Conservation (phyloP, 176 grass and related monocot species). For the Oryza australiensis region DNA sequence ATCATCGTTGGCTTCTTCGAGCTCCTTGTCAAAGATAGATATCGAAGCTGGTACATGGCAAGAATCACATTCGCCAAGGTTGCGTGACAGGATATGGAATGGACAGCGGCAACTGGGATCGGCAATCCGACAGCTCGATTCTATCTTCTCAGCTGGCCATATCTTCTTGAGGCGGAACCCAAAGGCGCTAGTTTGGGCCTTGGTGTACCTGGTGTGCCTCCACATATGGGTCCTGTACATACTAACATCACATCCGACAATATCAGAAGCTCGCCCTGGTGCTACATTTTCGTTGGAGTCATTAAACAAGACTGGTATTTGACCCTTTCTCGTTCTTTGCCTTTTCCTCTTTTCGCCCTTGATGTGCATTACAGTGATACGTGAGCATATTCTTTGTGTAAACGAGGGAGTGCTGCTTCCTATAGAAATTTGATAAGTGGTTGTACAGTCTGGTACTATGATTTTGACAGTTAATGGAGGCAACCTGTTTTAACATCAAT, state of each 20-base stretch:
- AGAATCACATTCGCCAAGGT: slow-evolving; percentile 38
- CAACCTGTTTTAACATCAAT: neutral
- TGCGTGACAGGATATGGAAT: slow-evolving; percentile 50
- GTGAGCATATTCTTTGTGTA: neutral
- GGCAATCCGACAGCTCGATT: slow-evolving; percentile 71
- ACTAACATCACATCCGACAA: slow-evolving; percentile 53
- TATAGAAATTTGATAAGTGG: neutral
- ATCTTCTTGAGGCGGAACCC: slow-evolving; percentile 69
- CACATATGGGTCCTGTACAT: slow-evolving; percentile 93
- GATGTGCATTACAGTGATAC: neutral
- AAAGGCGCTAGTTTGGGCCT: slow-evolving; percentile 55
- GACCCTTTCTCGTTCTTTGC: neutral
- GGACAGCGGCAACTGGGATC: slow-evolving; percentile 68
- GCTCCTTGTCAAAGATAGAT: slow-evolving; percentile 54
- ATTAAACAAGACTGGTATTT: slow-evolving; percentile 52
- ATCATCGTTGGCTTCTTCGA: slow-evolving; percentile 25
- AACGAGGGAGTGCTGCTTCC: neutral
- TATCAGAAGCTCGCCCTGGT: slow-evolving; percentile 43
- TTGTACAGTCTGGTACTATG: slow-evolving; percentile 3
- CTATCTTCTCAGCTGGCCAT: slow-evolving; percentile 74
- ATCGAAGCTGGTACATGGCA: slow-evolving; percentile 57
- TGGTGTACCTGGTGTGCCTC: slow-evolving; percentile 66
- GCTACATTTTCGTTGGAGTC: slow-evolving; percentile 57
- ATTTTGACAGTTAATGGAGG: neutral
- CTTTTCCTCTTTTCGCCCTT: neutral